These are phyloP conservation scores for Coemansia erecta DNA, from an alignment of 192 early-diverging fungal species.

Conservation along the genomic window DNA sequence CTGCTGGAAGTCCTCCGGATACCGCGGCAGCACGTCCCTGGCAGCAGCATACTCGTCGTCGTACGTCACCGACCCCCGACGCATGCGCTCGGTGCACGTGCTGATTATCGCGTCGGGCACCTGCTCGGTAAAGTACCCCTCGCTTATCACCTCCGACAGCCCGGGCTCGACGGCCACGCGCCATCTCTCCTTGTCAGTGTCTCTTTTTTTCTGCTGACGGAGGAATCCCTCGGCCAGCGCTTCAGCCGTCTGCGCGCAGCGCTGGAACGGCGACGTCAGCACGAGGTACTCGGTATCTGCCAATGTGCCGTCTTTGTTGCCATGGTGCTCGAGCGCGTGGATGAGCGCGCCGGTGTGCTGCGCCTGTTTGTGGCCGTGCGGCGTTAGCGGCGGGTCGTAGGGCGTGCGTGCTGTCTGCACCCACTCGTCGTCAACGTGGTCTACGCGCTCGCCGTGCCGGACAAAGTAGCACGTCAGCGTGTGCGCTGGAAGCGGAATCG, in stretches of 20 bases:
- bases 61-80: slow-evolving; percentile 8
- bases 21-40: slow-evolving; percentile 18
- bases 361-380: slow-evolving; percentile 29
- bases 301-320: not conserved
- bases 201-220: not conserved
- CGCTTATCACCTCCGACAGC: slow-evolving; percentile 46
- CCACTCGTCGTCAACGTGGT: slow-evolving; percentile 49
- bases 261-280: slow-evolving; percentile 45
- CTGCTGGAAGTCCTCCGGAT: slow-evolving; percentile 41
- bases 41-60: slow-evolving; percentile 10
- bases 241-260: slow-evolving; percentile 42
- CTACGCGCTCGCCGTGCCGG: slow-evolving; percentile 48
- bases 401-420: slow-evolving; percentile 13
- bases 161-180: slow-evolving; percentile 37
- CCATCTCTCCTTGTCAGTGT: slow-evolving; percentile 1
- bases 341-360: slow-evolving; percentile 31
- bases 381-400: slow-evolving; percentile 47
- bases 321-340: slow-evolving; percentile 16
- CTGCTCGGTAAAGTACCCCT: slow-evolving; percentile 33
- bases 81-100: slow-evolving; percentile 9
- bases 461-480: slow-evolving; percentile 39
- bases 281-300: slow-evolving; percentile 21
- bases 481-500: slow-evolving; percentile 20
- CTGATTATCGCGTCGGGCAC: slow-evolving; percentile 31
- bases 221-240: slow-evolving; percentile 26